Percentiles rank a stretch among this genome's conserved stretches.
These are phyloP conservation scores for Cocos nucifera DNA, from an alignment of 176 grass and related monocot genomes.

Conservation along the genomic window DNA sequence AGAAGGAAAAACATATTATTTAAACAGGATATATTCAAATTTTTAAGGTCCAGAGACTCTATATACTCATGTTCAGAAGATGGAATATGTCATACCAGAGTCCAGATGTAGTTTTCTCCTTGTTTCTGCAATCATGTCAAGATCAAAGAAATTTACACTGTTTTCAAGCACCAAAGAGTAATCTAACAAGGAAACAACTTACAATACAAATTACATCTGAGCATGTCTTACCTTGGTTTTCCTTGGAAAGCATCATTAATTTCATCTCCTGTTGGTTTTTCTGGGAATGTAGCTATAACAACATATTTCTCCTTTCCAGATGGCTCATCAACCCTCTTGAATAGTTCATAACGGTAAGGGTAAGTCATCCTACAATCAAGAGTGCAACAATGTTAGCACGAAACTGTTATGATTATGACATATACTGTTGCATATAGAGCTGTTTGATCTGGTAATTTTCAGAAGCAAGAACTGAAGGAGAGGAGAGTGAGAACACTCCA, in stretches of 20 bases:
- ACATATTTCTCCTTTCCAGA: slow-evolving; percentile 62
- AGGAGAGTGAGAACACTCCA: too few relatives aligned
- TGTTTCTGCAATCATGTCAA: slow-evolving; percentile 42
- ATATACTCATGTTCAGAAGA: not conserved
- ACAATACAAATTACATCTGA: slow-evolving; percentile 10
- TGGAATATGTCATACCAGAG: slow-evolving; percentile 49
- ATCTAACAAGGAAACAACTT: not conserved
- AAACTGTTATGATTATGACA: slow-evolving; percentile 14
- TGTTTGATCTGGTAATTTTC: too few relatives aligned
- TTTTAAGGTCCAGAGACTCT: not conserved
- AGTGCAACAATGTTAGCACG: slow-evolving; percentile 2
- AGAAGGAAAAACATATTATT: slow-evolving; percentile 2
- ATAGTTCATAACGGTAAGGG: slow-evolving; percentile 70
- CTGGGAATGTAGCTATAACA: slow-evolving; percentile 51
- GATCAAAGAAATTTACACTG: not conserved
- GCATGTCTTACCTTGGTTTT: slow-evolving; percentile 41
- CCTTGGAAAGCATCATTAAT: slow-evolving; percentile 68
- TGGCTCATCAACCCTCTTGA: slow-evolving; percentile 67
- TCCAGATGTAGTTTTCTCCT: slow-evolving; percentile 49
- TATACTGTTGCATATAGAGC: slow-evolving; percentile 7
- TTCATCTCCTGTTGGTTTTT: slow-evolving; percentile 66
- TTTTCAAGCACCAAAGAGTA: not conserved
- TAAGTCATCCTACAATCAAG: slow-evolving; percentile 71
- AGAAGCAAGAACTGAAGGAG: too few relatives aligned
- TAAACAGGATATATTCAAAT: not conserved